A percentile compares a stretch with the other conserved stretches of the same genome.
Evolutionary conservation across 192 early-diverging fungal species (phyloP).

Genomic region (Ambispora gerdemannii): DNA sequence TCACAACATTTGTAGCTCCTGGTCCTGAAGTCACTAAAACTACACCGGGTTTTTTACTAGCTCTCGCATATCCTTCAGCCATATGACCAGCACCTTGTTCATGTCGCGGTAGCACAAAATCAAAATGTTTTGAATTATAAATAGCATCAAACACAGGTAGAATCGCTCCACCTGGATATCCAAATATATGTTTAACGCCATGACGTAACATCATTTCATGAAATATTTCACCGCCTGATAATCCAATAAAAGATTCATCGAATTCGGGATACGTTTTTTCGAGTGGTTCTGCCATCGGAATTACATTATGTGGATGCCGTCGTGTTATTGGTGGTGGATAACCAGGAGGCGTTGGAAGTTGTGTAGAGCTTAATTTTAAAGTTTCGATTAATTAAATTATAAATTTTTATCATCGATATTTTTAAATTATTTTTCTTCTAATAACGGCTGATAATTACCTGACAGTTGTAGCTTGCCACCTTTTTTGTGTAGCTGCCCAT

Average conservation of each 20-base stretch:
- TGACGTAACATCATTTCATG: conserved; percentile 99
- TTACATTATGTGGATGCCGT: neutral
- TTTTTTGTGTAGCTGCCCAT: neutral
- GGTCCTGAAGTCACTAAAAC: conserved; percentile 89
- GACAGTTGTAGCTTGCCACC: conserved; percentile 24
- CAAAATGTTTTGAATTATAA: conserved; percentile 90
- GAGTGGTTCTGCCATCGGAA: neutral
- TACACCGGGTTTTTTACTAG: conserved; percentile 76
- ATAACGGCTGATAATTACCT: neutral
- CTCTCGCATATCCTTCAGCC: conserved; percentile 96
- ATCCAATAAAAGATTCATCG: conserved; percentile 88
- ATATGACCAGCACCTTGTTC: conserved; percentile 99
- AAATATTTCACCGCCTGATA: conserved; percentile 97
- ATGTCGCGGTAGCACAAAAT: conserved; percentile 94
- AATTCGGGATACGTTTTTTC: conserved; percentile 38
- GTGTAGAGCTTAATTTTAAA: too few species aligned
- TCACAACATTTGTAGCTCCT: conserved; percentile 96
- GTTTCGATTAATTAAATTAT: too few species aligned
- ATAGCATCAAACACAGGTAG: conserved; percentile 99
- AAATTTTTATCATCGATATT: too few species aligned
- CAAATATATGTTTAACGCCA: conserved; percentile 91
- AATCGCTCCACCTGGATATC: conserved; percentile 98
- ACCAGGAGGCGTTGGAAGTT: neutral
- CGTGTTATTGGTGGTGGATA: conserved; percentile 2
- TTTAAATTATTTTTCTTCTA: too few species aligned